Evolutionary conservation across 2,329 filamentous ascomycete genomes (phyloP), one percentile per base, ranked within the genome.

Genomic region (Colletotrichum sp.): DNA sequence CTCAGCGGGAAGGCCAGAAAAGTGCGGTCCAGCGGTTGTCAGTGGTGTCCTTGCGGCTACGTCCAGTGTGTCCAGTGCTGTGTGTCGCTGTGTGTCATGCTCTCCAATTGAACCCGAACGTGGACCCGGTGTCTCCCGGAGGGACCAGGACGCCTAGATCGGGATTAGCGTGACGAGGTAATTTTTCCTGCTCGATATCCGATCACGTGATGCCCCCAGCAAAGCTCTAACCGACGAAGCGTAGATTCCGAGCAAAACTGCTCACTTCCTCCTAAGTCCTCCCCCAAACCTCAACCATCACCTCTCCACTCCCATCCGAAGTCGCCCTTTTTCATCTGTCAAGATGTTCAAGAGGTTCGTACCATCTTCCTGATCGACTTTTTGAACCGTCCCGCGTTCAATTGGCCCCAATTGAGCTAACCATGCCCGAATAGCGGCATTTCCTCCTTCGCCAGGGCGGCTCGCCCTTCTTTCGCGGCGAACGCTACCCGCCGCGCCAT

Each of bases 321-420:
- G 90, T 89, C 89, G 90, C 90, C 91, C 90, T 91, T 88, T 87
- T 88, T 90, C 90, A 92, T 92, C 91, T 89, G 87, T 87, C 90
- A 94, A 90, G 92, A 95, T 95, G 93, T 93, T 94, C 89, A 94
- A 94, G 93, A 94, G 93, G 93, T 95, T 87, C 87, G 92, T 91
- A 82, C 71, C 77, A 76, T 78, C 77, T 81, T 77, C 75, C 79
- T 77, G 68, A 84, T 77, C 48, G 62, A 79, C 68, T 80, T 83
- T 80, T 78, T 69, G 75, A 74, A 74, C 73, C 77, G 77, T 79
- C 77, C 77, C 30, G 77, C 77, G 75, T 73, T 77, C 86, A 89
- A 90, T 90, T 88, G 89, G 84, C 81, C 76, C 80, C 85, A 88
- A 89, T 88, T 88, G 86, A 88, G 84, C 87, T 89, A 80, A 89